phyloP scores from a whole-genome alignment of 2,329 filamentous ascomycete genomes.

The Alternaria gaisen region DNA sequence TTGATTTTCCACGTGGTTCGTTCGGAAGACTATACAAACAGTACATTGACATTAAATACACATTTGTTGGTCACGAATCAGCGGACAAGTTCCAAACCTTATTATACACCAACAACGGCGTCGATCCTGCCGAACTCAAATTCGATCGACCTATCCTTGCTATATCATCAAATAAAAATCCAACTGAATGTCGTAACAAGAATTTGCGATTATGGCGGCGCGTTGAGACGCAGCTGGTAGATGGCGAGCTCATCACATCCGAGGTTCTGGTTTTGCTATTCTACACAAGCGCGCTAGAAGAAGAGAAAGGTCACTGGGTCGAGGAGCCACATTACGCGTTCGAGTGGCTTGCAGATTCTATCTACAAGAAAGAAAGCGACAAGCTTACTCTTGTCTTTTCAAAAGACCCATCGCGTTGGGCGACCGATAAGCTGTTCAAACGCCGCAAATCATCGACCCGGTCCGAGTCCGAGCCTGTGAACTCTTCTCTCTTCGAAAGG shows the following conservation, averaged over 20 bases:
- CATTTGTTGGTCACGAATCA: constrained; percentile 24
- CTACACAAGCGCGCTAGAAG: constrained; percentile 42
- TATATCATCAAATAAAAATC: constrained; percentile 39
- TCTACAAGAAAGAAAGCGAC: constrained; percentile 34
- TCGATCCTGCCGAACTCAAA: constrained; percentile 35
- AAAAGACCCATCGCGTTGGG: constrained; percentile 40
- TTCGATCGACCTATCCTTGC: constrained; percentile 37
- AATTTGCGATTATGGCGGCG: constrained; percentile 42
- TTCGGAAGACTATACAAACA: constrained; percentile 38
- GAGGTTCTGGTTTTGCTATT: constrained; percentile 41
- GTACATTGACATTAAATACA: constrained; percentile 44
- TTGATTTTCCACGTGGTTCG: constrained; percentile 42
- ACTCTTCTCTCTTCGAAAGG: constrained; percentile 2
- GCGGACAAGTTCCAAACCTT: constrained; percentile 40
- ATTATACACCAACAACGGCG: constrained; percentile 45
- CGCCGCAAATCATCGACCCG: constrained; percentile 30
- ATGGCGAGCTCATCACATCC: constrained; percentile 20
- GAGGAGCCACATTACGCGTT: constrained; percentile 47
- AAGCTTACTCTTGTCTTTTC: constrained; percentile 39
- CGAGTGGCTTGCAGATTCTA: constrained; percentile 38
- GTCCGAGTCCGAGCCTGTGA: constrained; percentile 4
- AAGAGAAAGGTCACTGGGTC: constrained; percentile 45
- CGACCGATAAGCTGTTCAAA: constrained; percentile 35
- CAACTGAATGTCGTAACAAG: constrained; percentile 41
- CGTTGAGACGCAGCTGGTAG: constrained; percentile 28